Evolutionary conservation across 306 rosid genomes (phyloP), one percentile per base, ranked within the genome.

Genomic region (Glycine tomentella): DNA sequence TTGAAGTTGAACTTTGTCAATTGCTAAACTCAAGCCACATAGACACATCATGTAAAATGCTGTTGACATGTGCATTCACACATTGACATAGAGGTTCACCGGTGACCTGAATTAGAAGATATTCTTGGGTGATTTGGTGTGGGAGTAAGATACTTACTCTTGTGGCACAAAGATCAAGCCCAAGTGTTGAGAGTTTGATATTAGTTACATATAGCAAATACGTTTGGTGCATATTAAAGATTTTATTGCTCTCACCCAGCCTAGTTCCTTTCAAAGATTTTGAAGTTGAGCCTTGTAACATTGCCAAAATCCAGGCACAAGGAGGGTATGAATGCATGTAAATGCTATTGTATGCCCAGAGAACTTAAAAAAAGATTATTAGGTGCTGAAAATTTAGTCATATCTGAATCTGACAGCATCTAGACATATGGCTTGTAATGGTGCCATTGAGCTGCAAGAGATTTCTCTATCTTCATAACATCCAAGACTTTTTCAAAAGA

Each of bases 231-330:
- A 44, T 69, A 15, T 55, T 8, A 53, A 15, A 40, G 48, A 66
- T 5, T 40, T 38, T 34, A 17, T 38, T 13, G 48, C 57, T 46
- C 67, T 50, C 16, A 17, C 33, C 52, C 38, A 62, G 15, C 12
- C 5, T 57, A 57, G 33, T 20, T 45, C 38, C 52, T 71, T 56
- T 52, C 20, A 11, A 75, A 63, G 80, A 31, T 31, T 66, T 38
- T 62, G 67, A 59, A 58, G 77, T 75, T 55, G 33, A 31, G 51
- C 64, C 50, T 68, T 12, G 46, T 51, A 51, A 38, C 9, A 73
- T 36, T 65, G 46, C 55, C 65, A 9, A 52, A 51, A 8, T 59
- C 13, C 36, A 8, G 63, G 40, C 6, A 25, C 65, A 58, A 58
- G 65, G 38, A 59, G 64, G 64, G 36, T 58, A 58, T 58, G 64